Evolutionary conservation across 2,329 filamentous ascomycete genomes (phyloP).

Genomic region (Claviceps sp.): DNA sequence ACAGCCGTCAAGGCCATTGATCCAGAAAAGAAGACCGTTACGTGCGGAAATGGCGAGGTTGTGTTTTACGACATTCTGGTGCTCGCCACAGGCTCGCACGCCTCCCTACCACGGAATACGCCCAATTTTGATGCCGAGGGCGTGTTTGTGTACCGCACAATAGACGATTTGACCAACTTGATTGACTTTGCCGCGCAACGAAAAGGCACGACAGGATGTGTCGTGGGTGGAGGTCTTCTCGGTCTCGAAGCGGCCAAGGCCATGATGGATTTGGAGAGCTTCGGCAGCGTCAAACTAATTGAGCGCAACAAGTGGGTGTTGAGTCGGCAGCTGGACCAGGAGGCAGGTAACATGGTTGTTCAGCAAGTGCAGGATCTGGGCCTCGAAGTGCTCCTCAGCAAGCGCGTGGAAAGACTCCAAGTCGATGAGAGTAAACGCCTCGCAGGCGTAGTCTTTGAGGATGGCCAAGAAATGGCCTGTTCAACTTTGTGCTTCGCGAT

Average conservation of each 20-base stretch:
- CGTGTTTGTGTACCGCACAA: slow-evolving; percentile 81
- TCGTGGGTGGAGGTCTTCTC: slow-evolving; percentile 73
- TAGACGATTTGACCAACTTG: slow-evolving; percentile 64
- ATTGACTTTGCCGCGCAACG: slow-evolving; percentile 57
- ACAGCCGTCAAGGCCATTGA: slow-evolving; percentile 55
- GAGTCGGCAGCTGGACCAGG: slow-evolving; percentile 66
- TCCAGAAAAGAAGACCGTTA: slow-evolving; percentile 48
- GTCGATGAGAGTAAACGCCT: slow-evolving; percentile 55
- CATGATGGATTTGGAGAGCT: slow-evolving; percentile 74
- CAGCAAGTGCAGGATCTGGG: slow-evolving; percentile 70
- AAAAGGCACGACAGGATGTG: slow-evolving; percentile 56
- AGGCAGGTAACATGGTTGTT: slow-evolving; percentile 70
- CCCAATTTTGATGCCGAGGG: slow-evolving; percentile 69
- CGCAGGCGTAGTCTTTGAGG: slow-evolving; percentile 64
- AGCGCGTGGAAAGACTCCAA: slow-evolving; percentile 58
- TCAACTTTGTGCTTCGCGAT: slow-evolving; percentile 83
- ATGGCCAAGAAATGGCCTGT: slow-evolving; percentile 64
- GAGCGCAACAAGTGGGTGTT: slow-evolving; percentile 76
- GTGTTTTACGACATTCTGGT: slow-evolving; percentile 71
- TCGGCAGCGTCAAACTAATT: slow-evolving; percentile 60
- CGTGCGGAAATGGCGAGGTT: slow-evolving; percentile 53
- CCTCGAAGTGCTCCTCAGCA: slow-evolving; percentile 66
- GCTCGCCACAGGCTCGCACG: slow-evolving; percentile 76
- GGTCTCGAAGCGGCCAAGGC: slow-evolving; percentile 84
- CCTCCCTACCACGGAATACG: slow-evolving; percentile 55